phyloP scores from a whole-genome alignment of 345 rosid genomes.

The Alliaria petiolata region DNA sequence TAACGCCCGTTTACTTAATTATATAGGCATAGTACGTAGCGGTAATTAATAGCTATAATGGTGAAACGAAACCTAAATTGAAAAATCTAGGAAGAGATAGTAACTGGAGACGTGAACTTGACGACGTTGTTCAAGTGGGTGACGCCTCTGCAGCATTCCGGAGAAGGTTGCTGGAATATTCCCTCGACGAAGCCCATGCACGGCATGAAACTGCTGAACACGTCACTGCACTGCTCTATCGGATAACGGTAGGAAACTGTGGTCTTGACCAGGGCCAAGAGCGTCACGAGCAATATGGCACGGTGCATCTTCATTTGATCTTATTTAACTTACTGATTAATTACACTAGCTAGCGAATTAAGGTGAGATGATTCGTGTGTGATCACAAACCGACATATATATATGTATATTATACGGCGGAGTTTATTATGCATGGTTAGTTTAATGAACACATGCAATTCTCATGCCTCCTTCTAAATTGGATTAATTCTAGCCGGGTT shows the following conservation, averaged over 20 bases:
- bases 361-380: neutral
- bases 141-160: slow-evolving; percentile 37
- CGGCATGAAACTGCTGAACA: slow-evolving; percentile 23
- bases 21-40: neutral
- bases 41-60: neutral
- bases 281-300: slow-evolving; percentile 1
- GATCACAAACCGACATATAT: neutral
- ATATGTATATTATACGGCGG: neutral
- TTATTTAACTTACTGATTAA: neutral
- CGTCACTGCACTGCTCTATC: slow-evolving; percentile 19
- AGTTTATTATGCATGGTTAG: neutral
- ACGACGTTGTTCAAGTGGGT: slow-evolving; percentile 29
- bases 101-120: slow-evolving; percentile 25
- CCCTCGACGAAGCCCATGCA: slow-evolving; percentile 38
- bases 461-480: slow-evolving; percentile 25
- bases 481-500: slow-evolving; percentile 14
- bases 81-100: neutral
- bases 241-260: neutral
- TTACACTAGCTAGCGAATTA: neutral
- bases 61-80: neutral
- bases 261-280: slow-evolving; percentile 17
- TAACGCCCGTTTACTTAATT: neutral
- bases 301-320: slow-evolving; percentile 13
- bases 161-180: slow-evolving; percentile 24
- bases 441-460: slow-evolving; percentile 10